Evolutionary conservation across 2,329 filamentous ascomycete genomes (phyloP), one percentile per base, ranked within the genome.

Genomic region (Penicillium sp.): DNA sequence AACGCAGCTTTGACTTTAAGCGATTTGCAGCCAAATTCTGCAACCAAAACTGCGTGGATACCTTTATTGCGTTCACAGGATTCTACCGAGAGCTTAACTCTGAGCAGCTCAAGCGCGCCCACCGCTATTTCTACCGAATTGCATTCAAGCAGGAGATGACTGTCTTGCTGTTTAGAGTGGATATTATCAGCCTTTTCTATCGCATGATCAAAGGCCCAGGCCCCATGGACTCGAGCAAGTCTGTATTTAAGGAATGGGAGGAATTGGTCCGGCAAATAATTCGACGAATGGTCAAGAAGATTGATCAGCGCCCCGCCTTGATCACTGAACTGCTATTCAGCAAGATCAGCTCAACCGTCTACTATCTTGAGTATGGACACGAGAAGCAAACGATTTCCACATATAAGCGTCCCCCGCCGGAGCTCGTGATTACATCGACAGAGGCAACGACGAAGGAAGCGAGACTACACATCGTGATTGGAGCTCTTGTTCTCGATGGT

Each of bases 61-160:
- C 93, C 0, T 99, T 96, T 70, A 82, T 96, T 31, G 81, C 85
- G 3, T 92, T 97, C 61, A 86, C 87, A 0, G 84, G 82, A 46
- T 93, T 87, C 75, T 97, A 96, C 75, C 82, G 81, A 40, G 94
- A 99, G 62, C 81, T 99, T 11, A 84, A 86, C 51, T 80, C 86
- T 2, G 81, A 86, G 38, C 94, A 99, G 71, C 79, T 97, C 38
- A 97, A 97, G 77, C 87, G 94, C 6, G 88, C 88, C 13, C 94
- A 97, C 76, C 88, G 94, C 7, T 99, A 93, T 73, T 92, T 99
- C 69, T 95, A 97, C 69, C 88, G 93, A 0, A 82, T 96, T 11
- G 92, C 92, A 0, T 97, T 97, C 80, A 99, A 97, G 76, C 90
- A 96, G 73, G 91, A 97, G 46, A 87, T 94, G 78, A 87, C 87